Evolutionary conservation across 257 asterid species (phyloP), one percentile per base, ranked within the genome.

Genomic region (Misopates orontium): DNA sequence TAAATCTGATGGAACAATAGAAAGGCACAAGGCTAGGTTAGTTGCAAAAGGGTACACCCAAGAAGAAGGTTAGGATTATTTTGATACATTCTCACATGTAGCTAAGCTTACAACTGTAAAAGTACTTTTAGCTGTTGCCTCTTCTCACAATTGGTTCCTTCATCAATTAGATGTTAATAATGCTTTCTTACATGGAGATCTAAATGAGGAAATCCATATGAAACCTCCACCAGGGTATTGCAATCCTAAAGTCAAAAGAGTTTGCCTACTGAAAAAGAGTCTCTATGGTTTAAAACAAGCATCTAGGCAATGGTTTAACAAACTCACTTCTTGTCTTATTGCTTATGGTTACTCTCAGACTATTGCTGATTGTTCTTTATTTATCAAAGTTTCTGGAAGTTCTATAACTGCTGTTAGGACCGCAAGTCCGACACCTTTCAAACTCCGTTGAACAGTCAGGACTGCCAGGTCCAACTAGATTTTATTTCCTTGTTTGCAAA

Each of bases 81-180:
- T 14, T 16, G 4, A 57, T 48, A 16, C 23, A 10, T 47, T 67
- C 54, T 48, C 62, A 14, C 65, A 57, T 16, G 49, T 11, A 0
- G 1, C 71, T 8, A 75, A 70, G 19, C 60, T 66, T 5, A 56
- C 62, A 0, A 75, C 67, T 51, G 32, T 18, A 17, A 48, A 5
- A 45, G 56, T 16, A 32, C 70, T 7, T 13, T 20, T 23, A 0
- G n/a, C 66, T 65, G 0, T 71, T 28, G 36, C 36, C 7, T 28
- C 36, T 28, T 3, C 36, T 28, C 3, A 7, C 3, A 3, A 28
- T 28, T 28, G 36, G 36, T 28, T 2, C 36, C 3, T 28, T 28
- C 36, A 28, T 7, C 36, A 28, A 28, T 28, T 28, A 28, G 36
- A 28, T 7, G 36, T 28, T 2, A 3, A 28, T 2, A 28, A 28